phyloP scores from a whole-genome alignment of 179 eudicot species.

The Sideroxylon spinosum region DNA sequence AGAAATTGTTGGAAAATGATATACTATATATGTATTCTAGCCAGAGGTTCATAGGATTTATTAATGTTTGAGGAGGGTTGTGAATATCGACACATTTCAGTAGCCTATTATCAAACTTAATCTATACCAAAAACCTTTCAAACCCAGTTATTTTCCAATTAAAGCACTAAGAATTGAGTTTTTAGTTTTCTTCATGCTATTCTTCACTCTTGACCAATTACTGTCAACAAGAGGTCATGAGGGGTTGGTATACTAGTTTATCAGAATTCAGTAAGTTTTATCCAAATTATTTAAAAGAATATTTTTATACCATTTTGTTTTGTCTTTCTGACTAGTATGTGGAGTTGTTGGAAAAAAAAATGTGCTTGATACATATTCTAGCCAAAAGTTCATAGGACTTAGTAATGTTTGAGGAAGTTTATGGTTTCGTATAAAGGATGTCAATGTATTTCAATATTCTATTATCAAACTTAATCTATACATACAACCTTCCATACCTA shows the following conservation, averaged over 20 bases:
- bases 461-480: too few relatives aligned
- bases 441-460: background rate
- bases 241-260: background rate
- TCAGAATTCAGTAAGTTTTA: background rate
- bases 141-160: too few relatives aligned
- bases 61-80: background rate
- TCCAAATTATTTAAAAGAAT: constrained; percentile 24
- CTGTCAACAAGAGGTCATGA: background rate
- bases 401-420: background rate
- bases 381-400: constrained; percentile 8
- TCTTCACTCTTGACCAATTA: background rate
- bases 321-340: constrained; percentile 23
- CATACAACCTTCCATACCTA: too few relatives aligned
- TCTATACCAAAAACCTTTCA: too few relatives aligned
- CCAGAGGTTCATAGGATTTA: constrained; percentile 11
- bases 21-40: constrained; percentile 18
- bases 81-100: background rate
- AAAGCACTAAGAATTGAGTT: too few relatives aligned
- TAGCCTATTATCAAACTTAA: background rate
- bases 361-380: constrained; percentile 19
- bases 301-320: constrained; percentile 29
- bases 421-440: background rate
- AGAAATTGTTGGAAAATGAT: constrained; percentile 27
- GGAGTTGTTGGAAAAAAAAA: constrained; percentile 28
- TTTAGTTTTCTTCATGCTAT: too few relatives aligned